Evolutionary conservation across 805 yeast species (phyloP).

Genomic region (Yamadazyma tumulicola): DNA sequence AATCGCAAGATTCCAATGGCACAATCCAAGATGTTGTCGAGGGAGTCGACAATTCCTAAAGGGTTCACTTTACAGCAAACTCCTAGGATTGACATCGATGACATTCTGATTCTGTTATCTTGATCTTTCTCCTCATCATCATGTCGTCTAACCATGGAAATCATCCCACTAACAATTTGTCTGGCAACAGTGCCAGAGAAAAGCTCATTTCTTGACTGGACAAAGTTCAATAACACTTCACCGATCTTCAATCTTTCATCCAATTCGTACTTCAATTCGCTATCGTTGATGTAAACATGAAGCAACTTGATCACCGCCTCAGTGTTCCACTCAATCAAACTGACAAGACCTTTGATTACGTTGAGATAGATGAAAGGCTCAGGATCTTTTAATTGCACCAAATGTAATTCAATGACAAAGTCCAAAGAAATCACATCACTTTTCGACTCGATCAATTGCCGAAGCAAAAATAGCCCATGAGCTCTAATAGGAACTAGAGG

Average conservation of each 20-base stretch:
- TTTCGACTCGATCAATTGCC: slow-evolving; percentile 48
- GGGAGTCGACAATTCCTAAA: slow-evolving; percentile 42
- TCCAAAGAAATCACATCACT: slow-evolving; percentile 51
- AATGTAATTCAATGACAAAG: slow-evolving; percentile 58
- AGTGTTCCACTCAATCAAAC: slow-evolving; percentile 47
- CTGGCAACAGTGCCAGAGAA: slow-evolving; percentile 45
- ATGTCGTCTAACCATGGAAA: slow-evolving; percentile 34
- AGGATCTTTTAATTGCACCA: slow-evolving; percentile 62
- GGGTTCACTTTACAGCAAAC: slow-evolving; percentile 59
- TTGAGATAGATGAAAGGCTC: slow-evolving; percentile 89
- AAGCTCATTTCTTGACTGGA: slow-evolving; percentile 47
- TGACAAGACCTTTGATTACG: slow-evolving; percentile 73
- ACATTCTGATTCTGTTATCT: slow-evolving; percentile 72
- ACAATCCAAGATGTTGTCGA: slow-evolving; percentile 67
- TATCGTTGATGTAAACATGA: slow-evolving; percentile 31
- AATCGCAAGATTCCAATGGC: slow-evolving; percentile 68
- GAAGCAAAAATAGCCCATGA: slow-evolving; percentile 68
- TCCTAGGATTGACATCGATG: slow-evolving; percentile 85
- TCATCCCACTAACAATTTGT: slow-evolving; percentile 40
- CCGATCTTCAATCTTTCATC: slow-evolving; percentile 80
- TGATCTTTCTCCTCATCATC: slow-evolving; percentile 20
- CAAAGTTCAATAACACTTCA: slow-evolving; percentile 66
- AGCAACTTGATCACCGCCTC: slow-evolving; percentile 36
- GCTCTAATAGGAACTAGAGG: slow-evolving; percentile 82
- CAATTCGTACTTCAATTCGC: slow-evolving; percentile 26